phyloP scores from a whole-genome alignment of 495 filamentous ascomycete species.

The Daldinia concentrica region DNA sequence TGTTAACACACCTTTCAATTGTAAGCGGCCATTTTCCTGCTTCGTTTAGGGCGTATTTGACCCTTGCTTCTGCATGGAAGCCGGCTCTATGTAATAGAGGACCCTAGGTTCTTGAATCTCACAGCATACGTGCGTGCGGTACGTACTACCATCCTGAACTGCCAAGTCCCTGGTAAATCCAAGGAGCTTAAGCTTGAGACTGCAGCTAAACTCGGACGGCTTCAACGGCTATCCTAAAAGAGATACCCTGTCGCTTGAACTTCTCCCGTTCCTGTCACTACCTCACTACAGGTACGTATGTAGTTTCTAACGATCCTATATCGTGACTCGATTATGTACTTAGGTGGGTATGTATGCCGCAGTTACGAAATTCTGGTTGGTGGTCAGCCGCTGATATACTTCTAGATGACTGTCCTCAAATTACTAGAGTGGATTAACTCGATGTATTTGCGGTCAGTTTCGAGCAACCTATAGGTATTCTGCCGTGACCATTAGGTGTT shows the following conservation, averaged over 20 bases:
- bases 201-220: slow-evolving; percentile 36
- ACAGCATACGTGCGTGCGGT: slow-evolving; percentile 8
- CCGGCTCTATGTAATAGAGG: slow-evolving; percentile 13
- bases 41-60: slow-evolving; percentile 19
- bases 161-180: slow-evolving; percentile 19
- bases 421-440: neutral
- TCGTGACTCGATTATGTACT: neutral
- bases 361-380: neutral
- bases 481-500: neutral
- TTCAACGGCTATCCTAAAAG: slow-evolving; percentile 33
- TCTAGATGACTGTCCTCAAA: neutral
- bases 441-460: neutral
- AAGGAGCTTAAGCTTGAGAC: slow-evolving; percentile 24
- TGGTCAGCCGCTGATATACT: slow-evolving; percentile 6
- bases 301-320: slow-evolving; percentile 18
- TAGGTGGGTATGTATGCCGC: neutral
- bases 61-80: slow-evolving; percentile 35
- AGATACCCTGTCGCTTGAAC: slow-evolving; percentile 24
- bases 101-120: slow-evolving; percentile 27
- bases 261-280: slow-evolving; percentile 9
- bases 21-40: slow-evolving; percentile 19
- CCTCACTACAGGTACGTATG: neutral
- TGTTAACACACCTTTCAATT: slow-evolving; percentile 20
- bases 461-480: slow-evolving; percentile 7
- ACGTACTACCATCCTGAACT: slow-evolving; percentile 29